Conservation (phyloP, 441 rosid species). For the Arabidopsis lyrata region DNA sequence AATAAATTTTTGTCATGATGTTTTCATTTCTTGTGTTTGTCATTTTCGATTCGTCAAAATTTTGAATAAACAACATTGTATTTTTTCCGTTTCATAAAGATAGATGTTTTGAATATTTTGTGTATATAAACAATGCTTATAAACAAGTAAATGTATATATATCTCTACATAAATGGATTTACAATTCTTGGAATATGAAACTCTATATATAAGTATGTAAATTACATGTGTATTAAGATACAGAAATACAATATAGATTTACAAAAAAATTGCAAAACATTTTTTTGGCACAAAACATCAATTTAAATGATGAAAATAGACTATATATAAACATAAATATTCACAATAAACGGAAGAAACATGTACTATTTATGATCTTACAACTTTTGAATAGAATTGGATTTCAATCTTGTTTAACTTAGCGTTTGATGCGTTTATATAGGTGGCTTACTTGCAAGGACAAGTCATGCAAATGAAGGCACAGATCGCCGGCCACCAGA, state of each 20-base stretch:
- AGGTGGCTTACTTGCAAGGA: constrained; percentile 88
- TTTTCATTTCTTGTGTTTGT: constrained; percentile 5
- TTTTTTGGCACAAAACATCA: constrained; percentile 2
- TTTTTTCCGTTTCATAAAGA: constrained; percentile 5
- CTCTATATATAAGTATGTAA: background rate
- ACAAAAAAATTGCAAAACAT: constrained; percentile 7
- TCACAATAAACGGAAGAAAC: background rate
- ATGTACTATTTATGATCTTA: background rate
- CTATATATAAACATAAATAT: background rate
- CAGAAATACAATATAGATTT: constrained; percentile 24
- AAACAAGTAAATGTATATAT: background rate
- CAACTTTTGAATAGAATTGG: constrained; percentile 5
- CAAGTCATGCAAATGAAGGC: constrained; percentile 88
- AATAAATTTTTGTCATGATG: background rate
- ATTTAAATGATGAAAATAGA: background rate
- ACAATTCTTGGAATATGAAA: constrained; percentile 5
- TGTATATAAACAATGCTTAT: background rate
- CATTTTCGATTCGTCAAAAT: constrained; percentile 24
- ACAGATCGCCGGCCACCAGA: constrained; percentile 64
- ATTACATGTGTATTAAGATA: constrained; percentile 10
- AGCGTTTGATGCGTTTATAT: constrained; percentile 19
- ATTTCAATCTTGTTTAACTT: constrained; percentile 18
- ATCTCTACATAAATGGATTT: background rate
- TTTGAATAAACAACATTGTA: background rate
- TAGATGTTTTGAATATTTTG: background rate